Conservation (phyloP, 225 moss, liverwort and hornwort species). For the Polytrichum commune region DNA sequence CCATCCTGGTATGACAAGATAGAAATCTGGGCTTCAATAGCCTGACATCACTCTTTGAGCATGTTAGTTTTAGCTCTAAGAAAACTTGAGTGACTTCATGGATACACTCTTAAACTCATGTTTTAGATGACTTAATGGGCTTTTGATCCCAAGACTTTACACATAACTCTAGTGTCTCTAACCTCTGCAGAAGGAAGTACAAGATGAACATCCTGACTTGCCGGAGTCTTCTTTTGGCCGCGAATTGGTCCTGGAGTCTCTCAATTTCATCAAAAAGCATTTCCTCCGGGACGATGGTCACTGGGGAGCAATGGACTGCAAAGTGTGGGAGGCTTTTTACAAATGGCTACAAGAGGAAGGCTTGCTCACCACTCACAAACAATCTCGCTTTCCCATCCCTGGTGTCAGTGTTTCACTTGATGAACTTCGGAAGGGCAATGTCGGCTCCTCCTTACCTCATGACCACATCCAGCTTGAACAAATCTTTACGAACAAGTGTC, state of each 20-base stretch:
- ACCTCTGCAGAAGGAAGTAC: conserved; percentile 38
- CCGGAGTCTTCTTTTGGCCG: conserved; percentile 35
- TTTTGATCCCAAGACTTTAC: too few relatives aligned
- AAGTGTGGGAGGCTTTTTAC: conserved; percentile 55
- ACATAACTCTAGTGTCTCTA: neutral
- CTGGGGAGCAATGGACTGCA: conserved; percentile 55
- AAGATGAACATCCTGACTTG: conserved; percentile 53
- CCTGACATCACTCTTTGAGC: too few relatives aligned
- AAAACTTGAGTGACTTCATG: too few relatives aligned
- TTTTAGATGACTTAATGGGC: too few relatives aligned
- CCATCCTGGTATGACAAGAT: too few relatives aligned
- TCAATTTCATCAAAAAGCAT: conserved; percentile 32
- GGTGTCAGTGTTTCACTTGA: conserved; percentile 69
- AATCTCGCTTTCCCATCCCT: conserved; percentile 53
- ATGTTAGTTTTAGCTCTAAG: too few relatives aligned
- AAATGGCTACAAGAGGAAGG: conserved; percentile 62
- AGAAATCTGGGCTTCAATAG: too few relatives aligned
- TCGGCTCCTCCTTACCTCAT: conserved; percentile 30
- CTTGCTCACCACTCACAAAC: conserved; percentile 51
- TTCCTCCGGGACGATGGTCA: conserved; percentile 35
- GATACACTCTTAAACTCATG: too few relatives aligned
- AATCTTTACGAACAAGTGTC: conserved; percentile 42
- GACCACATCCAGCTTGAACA: conserved; percentile 18
- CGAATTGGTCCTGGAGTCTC: conserved; percentile 44
- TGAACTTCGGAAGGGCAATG: conserved; percentile 67